A percentile compares a stretch with the other conserved stretches of the same genome.
phyloP scores from a whole-genome alignment of 1,284 basidiomycete genomes.

The Cutaneotrichosporon sp. region DNA sequence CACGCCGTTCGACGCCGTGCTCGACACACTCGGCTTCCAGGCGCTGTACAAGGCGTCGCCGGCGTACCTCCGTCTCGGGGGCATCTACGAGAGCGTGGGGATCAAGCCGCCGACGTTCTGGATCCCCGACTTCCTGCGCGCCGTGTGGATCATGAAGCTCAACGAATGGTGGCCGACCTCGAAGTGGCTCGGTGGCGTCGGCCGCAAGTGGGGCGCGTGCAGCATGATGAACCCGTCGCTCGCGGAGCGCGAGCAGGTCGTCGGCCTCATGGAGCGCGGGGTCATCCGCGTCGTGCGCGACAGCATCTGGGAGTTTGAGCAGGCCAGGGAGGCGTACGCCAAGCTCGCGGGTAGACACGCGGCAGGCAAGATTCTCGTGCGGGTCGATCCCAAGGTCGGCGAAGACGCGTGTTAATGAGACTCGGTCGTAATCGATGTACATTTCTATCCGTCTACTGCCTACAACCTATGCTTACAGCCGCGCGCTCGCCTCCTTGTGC shows the following conservation, averaged over 20 bases:
- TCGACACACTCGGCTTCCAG: conserved; percentile 25
- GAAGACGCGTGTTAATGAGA: neutral
- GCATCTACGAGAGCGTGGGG: conserved; percentile 27
- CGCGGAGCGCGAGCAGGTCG: conserved; percentile 13
- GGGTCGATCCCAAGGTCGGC: conserved; percentile 14
- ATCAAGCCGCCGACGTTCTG: conserved; percentile 19
- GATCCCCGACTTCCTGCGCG: conserved; percentile 13
- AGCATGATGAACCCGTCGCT: conserved; percentile 9
- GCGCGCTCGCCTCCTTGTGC: neutral
- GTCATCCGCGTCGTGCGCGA: conserved; percentile 12
- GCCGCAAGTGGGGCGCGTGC: conserved; percentile 9
- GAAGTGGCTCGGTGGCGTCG: conserved; percentile 11
- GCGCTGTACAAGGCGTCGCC: conserved; percentile 37
- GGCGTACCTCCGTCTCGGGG: conserved; percentile 5
- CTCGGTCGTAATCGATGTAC: neutral
- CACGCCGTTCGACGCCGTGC: conserved; percentile 16
- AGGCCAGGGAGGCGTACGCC: conserved; percentile 64
- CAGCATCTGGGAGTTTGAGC: conserved; percentile 59
- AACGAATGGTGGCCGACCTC: conserved; percentile 20
- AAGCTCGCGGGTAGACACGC: conserved; percentile 61
- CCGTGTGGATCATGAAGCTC: conserved; percentile 9
- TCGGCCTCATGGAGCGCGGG: conserved; percentile 8
- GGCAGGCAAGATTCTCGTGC: conserved; percentile 63
- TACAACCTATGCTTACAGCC: neutral
- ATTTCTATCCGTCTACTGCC: neutral